Evolutionary conservation across 176 grass and related monocot species (phyloP), one percentile per base, ranked within the genome.

Genomic region (Ensete ventricosum): DNA sequence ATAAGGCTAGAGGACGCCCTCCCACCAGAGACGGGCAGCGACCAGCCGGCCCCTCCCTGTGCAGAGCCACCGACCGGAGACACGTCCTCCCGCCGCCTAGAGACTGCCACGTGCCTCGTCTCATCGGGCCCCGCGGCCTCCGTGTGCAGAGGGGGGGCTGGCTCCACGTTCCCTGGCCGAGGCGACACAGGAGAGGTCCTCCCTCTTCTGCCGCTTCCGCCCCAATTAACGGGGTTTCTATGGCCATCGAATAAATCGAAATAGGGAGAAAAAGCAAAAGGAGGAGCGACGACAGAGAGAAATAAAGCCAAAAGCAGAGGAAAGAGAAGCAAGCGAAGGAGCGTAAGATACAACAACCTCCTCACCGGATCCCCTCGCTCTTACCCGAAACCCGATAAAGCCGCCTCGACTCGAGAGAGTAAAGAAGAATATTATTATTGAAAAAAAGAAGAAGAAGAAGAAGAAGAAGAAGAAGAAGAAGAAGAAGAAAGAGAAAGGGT

Each of bases 351-450:
- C 21, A 25, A 43, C 34, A 25, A 25, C 27, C 34, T 43, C 34
- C 34, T 43, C 34, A 43, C 34, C 34, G 34, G 34, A 43, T 43
- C 34, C 34, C 34, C 34, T 43, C 34, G 34, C 34, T 6, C 34
- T 43, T 43, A 43, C 63, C 67, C 43, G 5, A 50, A 70, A 20
- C 67, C 67, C 67, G 25, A 70, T 70, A 70, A 70, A 70, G 67
- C 48, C 17, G 21, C 67, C 67, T 70, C 34, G 67, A 70, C 67
- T 51, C 23, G 9, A 34, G 17, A 11, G 14, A 50, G 25, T 5
- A 9, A 34, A 16, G 64, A 66, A 29, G 8, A 25, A 70, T 19
- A 70, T 14, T 22, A 51, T 8, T 20, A 17, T 20, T 9, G 1
- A n/a, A 21, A n/a, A 21, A 52, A 67, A 55, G 27, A 53, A 19